Percentiles rank a stretch among this genome's conserved stretches.
These are phyloP conservation scores for Pichia sp. DNA, from an alignment of 1,139 yeast genomes.

Conservation along the genomic window DNA sequence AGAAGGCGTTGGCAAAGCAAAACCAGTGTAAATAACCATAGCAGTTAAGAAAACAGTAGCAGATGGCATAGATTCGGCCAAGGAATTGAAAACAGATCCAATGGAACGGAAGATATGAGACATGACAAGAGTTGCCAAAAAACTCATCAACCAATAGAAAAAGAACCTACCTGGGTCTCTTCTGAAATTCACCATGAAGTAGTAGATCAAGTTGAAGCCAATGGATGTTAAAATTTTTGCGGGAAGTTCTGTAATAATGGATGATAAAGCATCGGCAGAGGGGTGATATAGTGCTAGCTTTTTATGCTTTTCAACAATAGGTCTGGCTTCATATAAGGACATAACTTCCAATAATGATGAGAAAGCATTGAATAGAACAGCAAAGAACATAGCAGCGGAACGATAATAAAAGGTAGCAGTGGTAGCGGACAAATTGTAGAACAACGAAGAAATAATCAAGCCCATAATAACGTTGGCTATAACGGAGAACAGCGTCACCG, in stretches of 20 bases:
- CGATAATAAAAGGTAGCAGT: slow-evolving; percentile 49
- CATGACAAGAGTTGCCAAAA: slow-evolving; percentile 35
- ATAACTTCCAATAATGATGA: slow-evolving; percentile 48
- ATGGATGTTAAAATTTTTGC: slow-evolving; percentile 38
- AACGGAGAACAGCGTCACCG: slow-evolving; percentile 40
- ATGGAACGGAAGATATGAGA: slow-evolving; percentile 42
- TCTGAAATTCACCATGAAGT: slow-evolving; percentile 44
- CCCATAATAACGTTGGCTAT: slow-evolving; percentile 43
- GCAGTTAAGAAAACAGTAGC: slow-evolving; percentile 44
- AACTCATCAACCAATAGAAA: slow-evolving; percentile 43
- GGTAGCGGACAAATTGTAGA: slow-evolving; percentile 35
- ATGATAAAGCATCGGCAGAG: slow-evolving; percentile 48
- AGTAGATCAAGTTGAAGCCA: slow-evolving; percentile 38
- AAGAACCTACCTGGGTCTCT: slow-evolving; percentile 48
- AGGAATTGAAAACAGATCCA: slow-evolving; percentile 39
- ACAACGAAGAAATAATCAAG: slow-evolving; percentile 45
- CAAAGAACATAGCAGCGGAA: slow-evolving; percentile 49
- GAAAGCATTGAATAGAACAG: slow-evolving; percentile 45
- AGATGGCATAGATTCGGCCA: slow-evolving; percentile 46
- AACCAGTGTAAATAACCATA: slow-evolving; percentile 45
- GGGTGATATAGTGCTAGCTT: slow-evolving; percentile 51
- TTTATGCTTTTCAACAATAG: slow-evolving; percentile 49
- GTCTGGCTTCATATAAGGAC: slow-evolving; percentile 39
- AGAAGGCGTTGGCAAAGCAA: slow-evolving; percentile 47
- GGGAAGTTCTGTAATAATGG: slow-evolving; percentile 39